Conservation (phyloP, 495 filamentous ascomycete species). For the Cryomyces minteri region DNA sequence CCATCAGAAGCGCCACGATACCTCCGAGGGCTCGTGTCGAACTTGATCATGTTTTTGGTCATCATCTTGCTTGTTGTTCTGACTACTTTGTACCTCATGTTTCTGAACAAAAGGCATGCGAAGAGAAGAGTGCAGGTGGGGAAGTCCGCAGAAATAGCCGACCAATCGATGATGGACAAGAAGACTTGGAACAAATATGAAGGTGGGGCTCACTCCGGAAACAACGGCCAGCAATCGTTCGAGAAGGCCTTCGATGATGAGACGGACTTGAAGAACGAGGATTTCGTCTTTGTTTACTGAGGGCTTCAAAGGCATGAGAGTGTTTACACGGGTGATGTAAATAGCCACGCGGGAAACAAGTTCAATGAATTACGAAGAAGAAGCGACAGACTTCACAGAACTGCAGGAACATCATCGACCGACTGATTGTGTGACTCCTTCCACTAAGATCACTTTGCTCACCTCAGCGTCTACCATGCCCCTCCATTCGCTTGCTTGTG, state of each 20-base stretch:
- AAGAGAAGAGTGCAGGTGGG: slow-evolving; percentile 28
- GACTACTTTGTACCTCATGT: slow-evolving; percentile 24
- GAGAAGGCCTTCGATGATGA: slow-evolving; percentile 16
- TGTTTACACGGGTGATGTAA: no score
- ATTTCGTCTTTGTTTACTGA: slow-evolving; percentile 19
- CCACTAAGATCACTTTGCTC: no score
- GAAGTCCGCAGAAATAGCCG: slow-evolving; percentile 21
- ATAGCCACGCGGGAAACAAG: no score
- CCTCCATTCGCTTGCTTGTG: no score
- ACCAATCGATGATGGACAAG: slow-evolving; percentile 12
- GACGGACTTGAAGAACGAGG: slow-evolving; percentile 18
- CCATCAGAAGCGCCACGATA: slow-evolving; percentile 36
- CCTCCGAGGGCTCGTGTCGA: slow-evolving; percentile 31
- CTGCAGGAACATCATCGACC: no score
- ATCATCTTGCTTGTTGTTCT: slow-evolving; percentile 28
- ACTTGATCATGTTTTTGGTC: slow-evolving; percentile 36
- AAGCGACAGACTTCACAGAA: no score
- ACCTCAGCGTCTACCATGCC: no score
- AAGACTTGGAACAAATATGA: slow-evolving; percentile 6
- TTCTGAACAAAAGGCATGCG: slow-evolving; percentile 34
- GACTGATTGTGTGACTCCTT: no score
- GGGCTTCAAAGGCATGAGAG: no score
- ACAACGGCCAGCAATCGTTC: slow-evolving; percentile 4
- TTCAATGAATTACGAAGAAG: no score
- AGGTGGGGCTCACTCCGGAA: slow-evolving; percentile 3